phyloP scores from a whole-genome alignment of 805 yeast genomes.

The Cyberlindnera bimundalis region DNA sequence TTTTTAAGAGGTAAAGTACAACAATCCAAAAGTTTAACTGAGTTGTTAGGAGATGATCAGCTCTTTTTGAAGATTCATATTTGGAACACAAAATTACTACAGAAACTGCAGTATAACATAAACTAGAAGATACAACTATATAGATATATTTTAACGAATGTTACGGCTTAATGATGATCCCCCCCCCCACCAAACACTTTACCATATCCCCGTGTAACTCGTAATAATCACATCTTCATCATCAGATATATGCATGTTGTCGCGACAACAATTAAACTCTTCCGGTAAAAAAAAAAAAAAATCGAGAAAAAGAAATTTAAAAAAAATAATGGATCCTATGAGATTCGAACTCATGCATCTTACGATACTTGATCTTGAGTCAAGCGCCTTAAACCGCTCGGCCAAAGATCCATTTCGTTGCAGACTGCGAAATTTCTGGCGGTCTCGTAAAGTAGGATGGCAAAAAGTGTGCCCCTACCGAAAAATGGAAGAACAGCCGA shows the following conservation, averaged over 20 bases:
- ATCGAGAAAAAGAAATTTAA: background rate
- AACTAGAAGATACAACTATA: too few species aligned
- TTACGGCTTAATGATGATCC: too few species aligned
- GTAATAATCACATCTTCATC: too few species aligned
- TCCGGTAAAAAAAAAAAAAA: background rate
- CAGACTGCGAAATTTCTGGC: too few species aligned
- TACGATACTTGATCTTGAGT: slow-evolving; percentile 24
- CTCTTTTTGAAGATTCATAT: slow-evolving; percentile 57
- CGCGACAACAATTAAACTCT: background rate
- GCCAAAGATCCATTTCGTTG: slow-evolving; percentile 24
- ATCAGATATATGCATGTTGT: background rate
- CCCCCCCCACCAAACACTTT: too few species aligned
- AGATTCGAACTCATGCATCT: slow-evolving; percentile 24
- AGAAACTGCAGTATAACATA: slow-evolving; percentile 23
- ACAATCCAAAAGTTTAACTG: slow-evolving; percentile 52
- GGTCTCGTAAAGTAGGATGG: too few species aligned
- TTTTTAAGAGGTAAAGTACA: slow-evolving; percentile 55
- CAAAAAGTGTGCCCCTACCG: too few species aligned
- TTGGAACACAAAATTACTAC: slow-evolving; percentile 56
- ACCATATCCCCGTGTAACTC: too few species aligned
- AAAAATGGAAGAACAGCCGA: too few species aligned
- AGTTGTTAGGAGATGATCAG: slow-evolving; percentile 50
- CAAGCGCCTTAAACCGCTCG: slow-evolving; percentile 26
- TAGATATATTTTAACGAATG: too few species aligned
- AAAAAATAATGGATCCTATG: slow-evolving; percentile 21